These are phyloP conservation scores for Spinacia oleracea DNA, from an alignment of 179 eudicot genomes.

Conservation along the genomic window DNA sequence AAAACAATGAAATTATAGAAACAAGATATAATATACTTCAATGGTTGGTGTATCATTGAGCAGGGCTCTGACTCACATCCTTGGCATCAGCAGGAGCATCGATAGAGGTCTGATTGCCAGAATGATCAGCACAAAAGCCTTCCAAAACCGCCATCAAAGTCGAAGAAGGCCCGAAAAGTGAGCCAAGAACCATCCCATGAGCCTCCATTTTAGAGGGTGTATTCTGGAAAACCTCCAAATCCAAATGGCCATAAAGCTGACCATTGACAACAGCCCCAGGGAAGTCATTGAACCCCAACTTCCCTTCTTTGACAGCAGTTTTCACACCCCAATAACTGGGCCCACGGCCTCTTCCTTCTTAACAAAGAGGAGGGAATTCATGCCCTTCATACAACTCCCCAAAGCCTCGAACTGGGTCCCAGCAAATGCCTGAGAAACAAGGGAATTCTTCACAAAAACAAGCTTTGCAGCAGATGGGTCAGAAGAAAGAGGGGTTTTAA, in stretches of 20 bases:
- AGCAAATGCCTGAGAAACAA: conserved; percentile 36
- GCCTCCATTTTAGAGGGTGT: conserved; percentile 36
- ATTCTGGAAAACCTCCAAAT: conserved; percentile 42
- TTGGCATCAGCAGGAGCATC: background rate
- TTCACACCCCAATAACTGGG: conserved; percentile 32
- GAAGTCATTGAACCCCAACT: conserved; percentile 47
- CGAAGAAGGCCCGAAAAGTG: conserved; percentile 42
- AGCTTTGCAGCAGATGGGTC: conserved; percentile 36
- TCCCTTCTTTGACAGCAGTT: conserved; percentile 35
- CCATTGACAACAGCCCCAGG: conserved; percentile 44
- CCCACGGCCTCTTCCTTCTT: conserved; percentile 45
- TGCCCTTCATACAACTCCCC: conserved; percentile 42
- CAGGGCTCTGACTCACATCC: conserved; percentile 25
- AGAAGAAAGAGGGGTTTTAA: conserved; percentile 37
- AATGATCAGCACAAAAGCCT: conserved; percentile 34
- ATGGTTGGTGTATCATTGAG: conserved; percentile 14
- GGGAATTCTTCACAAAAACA: conserved; percentile 43
- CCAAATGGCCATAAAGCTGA: conserved; percentile 41
- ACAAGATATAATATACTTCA: conserved; percentile 31
- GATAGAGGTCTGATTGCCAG: background rate
- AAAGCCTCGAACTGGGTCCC: conserved; percentile 43
- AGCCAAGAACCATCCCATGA: conserved; percentile 40
- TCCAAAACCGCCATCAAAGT: conserved; percentile 48
- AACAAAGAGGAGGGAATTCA: conserved; percentile 45
- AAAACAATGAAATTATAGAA: background rate